Base-by-base conservation (phyloP, 2,329 filamentous ascomycete genomes). In the Aspergillus carbonarius region DNA sequence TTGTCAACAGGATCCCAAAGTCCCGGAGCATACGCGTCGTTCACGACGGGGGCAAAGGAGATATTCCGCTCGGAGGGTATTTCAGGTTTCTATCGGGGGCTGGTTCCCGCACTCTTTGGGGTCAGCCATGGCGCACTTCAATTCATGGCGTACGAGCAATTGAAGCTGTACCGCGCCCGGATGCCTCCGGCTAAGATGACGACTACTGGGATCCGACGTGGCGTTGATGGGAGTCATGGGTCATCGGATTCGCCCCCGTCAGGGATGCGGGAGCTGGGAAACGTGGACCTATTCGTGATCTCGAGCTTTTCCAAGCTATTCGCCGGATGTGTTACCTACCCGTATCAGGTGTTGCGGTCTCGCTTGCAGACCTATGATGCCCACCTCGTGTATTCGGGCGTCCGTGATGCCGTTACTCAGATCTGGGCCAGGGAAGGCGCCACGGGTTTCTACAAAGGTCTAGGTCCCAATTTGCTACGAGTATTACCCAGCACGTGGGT, bases 401-500 rank as follows among this genome's bases (percentile, higher is more conserved):
- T 91, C 5, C 79, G 78, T 51, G 93, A 92, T 66, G 92, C 93
- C 10, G 81, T 89, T 56, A 74, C 72, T 59, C 87, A 89, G 76
- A 87, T 96, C 30, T 96, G 90, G 87, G 78, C 71, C 55, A 88
- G 90, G 65, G 93, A 97, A 71, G 93, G 95, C 0, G 60, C 90
- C 32, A 79, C 83, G 9, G 93, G 93, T 0, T 98, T 97, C 76
- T 99, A 98, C 76, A 91, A 93, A 64, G 95, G 95, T 1, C 79
- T 98, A 58, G 86, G 91, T 40, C 93, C 93, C 0, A 96, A 93
- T 65, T 83, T 96, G n/a, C 81, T 96, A 54, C 85, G 95, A 61
- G 95, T 98, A 27, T 81, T 99, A 74, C 95, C 95, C 3, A 93
- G 92, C 32, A 98, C 95, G 3, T 96, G 95, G 85, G 91, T 97